Base-by-base conservation (phyloP, 192 early-diverging fungal genomes). In the Rhizoclosmatium globosum region DNA sequence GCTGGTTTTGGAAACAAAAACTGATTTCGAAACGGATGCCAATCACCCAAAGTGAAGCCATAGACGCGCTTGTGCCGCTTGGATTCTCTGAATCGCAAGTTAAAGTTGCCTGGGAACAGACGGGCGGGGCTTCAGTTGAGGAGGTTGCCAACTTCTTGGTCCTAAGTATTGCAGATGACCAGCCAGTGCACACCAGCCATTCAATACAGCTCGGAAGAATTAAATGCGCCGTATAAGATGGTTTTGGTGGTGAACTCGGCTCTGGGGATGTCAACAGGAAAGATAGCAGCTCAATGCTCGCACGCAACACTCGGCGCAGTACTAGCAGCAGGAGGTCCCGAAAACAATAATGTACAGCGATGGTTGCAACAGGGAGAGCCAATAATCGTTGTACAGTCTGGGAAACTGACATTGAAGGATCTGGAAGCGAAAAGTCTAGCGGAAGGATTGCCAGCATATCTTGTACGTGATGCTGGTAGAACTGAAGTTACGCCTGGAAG, bases 211-310 rank as follows among this genome's bases (percentile, higher is more conserved):
- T 19, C 65, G 31, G 31, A 31, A 0, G 31, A 31, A 31, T 31
- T 31, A 31, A 31, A 31, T 31, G 31, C 31, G 31, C 31, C 31
- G 31, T 58, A 46, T 46, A 80, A 80, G 53, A 23, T 80, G 85
- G 92, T 92, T 13, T 88, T 95, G n/a, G 80, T 95, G 6, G 86
- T 96, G 15, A 89, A 94, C 47, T 90, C 88, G 2, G 92, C 94
- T 76, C 82, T 96, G 39, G 89, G 88, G 46, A 96, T 96, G 95
- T 90, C 90, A n/a, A 93, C 94, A 74, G 95, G 95, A 41, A 96
- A 96, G 79, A 87, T 92, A 13, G 95, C 95, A 0, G 93, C 94
- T 7, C 95, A 96, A 76, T 95, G 94, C 79, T 90, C 90, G 42
- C 95, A 96, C 77, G 95, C 95, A 7, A 91, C 94, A 2, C 81